Evolutionary conservation across 208 protist genomes (phyloP), one percentile per base, ranked within the genome.

Genomic region (Willaertia magna): DNA sequence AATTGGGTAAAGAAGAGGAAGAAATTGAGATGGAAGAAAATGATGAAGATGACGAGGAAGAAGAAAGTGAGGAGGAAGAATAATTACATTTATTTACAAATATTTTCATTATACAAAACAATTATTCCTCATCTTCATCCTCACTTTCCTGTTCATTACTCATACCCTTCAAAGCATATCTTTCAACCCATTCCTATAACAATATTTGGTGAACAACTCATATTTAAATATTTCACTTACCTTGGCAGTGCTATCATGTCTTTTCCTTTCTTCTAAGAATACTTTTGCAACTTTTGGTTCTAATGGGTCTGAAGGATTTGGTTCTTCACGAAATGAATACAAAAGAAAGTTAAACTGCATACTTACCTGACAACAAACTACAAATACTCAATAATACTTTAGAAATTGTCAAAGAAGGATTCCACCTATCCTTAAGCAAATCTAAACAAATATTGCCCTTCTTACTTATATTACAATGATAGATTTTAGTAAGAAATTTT

Each of bases 361-460:
- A 67, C 55, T 67, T 67, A 67, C 55, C 55, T 11, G 3, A 34
- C 26, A 97, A 67, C 7, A 97, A 84, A 26, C 87, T 91, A 0
- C 91, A 43, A 78, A 97, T 91, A 6, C 94, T 94, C 1, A 92
- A 90, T 81, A 94, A 96, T 11, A 84, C 46, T n/a, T 46, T 84
- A 0, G 79, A 67, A n/a, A 84, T 43, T 7, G 48, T 67, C 2
- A 84, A n/a, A 26, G 79, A 48, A 16, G 79, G 79, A 67, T 14
- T 47, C 79, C 79, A 97, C 89, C 98, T 93, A 84, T 97, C 93
- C 88, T 99, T 99, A 79, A 99, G 88, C 81, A 99, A 99, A 90
- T 99, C 97, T 12, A 98, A 90, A 89, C 96, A 98, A 76, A 98
- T 98, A 55, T 95, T 88, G 40, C 93, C 93, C 18, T 94, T 76